Evolutionary conservation across 2,329 filamentous ascomycete species (phyloP), one percentile per base, ranked within the genome.

Genomic region (Colletotrichum abscissum): DNA sequence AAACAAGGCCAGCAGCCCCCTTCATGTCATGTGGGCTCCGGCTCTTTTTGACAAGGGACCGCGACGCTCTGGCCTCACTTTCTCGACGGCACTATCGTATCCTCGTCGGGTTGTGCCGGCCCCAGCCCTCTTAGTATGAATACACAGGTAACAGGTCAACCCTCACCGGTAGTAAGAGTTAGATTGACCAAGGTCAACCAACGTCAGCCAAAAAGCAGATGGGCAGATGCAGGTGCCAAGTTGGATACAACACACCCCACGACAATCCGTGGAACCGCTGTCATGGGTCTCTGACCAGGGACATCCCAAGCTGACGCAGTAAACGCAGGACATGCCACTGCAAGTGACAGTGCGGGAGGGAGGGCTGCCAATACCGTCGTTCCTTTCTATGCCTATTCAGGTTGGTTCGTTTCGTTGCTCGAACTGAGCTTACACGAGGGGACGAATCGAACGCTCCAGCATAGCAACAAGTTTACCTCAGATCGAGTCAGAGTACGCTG

Each of bases 1-100:
- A 72, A 72, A 72, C 69, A 68, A 57, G 69, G 54, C 65, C 65
- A 63, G 42, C 28, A 63, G 35, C 49, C 57, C 22, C 26, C 46
- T n/a, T 57, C 64, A 49, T 49, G 57, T 72, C 38, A 26, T 68
- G 46, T 38, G 35, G 49, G 57, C 35, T 33, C 4, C 14, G 38
- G 49, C 30, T 59, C 28, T 24, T 42, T 42, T 42, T 19, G 38
- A 59, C 19, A 49, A 55, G 19, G 16, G 28, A 55, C 46, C 52
- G 16, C 26, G 26, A 33, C 59, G 26, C 64, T 68, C 22, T 63
- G 64, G 38, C 62, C 30, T 58, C n/a, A 42, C 46, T 26, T 26
- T 26, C 30, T 49, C 42, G 42, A 22, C 42, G 19, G 2, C 8
- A 19, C 42, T 49, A 46, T 46, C 19, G 28, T 35, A 24, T 16